phyloP scores from a whole-genome alignment of 2,329 filamentous ascomycete genomes.

The Paraconiothyrium sp. region DNA sequence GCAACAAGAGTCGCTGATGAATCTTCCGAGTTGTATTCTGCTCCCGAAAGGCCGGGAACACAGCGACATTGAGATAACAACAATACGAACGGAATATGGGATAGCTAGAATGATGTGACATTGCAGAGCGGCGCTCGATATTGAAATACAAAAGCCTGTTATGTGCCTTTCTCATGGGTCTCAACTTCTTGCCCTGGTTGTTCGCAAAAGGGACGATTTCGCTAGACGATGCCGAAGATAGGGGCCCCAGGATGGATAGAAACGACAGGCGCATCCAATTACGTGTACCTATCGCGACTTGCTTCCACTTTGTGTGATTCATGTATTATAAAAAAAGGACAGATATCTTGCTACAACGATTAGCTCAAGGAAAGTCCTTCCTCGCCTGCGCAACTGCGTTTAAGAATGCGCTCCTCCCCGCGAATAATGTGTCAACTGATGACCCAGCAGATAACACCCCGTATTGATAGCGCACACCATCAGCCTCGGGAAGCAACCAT shows the following conservation, averaged over 20 bases:
- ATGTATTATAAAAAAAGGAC: not conserved
- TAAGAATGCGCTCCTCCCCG: not conserved
- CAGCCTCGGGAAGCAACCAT: not conserved
- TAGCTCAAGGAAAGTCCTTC: not conserved
- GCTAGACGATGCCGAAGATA: not conserved
- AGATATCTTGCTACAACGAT: not conserved
- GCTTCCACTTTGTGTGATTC: not conserved
- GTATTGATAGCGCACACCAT: not conserved
- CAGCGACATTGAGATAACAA: not conserved
- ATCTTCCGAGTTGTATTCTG: not conserved
- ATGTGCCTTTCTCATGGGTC: not conserved
- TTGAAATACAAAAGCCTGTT: not conserved
- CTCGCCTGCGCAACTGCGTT: not conserved
- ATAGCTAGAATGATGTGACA: too few species aligned
- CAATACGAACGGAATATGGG: too few species aligned
- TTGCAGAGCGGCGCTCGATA: not conserved
- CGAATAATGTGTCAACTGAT: not conserved
- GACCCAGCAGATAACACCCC: not conserved
- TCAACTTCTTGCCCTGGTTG: not conserved
- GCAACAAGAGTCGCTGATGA: not conserved
- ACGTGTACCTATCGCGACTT: not conserved
- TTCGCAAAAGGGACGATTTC: not conserved
- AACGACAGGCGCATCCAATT: not conserved
- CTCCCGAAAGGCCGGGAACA: not conserved
- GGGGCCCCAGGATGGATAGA: not conserved